These are phyloP conservation scores for Posidonia oceanica DNA, from an alignment of 116 monocot genomes.

Conservation along the genomic window DNA sequence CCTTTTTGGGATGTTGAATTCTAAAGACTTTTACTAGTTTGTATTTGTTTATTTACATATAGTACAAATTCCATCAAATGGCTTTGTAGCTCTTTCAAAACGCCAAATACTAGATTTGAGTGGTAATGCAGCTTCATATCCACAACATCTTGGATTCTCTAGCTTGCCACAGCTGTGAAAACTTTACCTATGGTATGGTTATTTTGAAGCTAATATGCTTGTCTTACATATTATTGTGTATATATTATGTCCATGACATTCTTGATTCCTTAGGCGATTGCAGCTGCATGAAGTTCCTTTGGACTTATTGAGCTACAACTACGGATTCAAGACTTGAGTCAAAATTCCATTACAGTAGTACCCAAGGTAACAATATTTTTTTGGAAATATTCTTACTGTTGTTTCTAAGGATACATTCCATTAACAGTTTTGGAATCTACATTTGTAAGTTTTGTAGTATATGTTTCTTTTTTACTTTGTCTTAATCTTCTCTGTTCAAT, in stretches of 20 bases:
- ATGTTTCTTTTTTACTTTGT: too few relatives aligned
- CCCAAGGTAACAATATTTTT: constrained; percentile 38
- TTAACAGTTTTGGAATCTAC: too few relatives aligned
- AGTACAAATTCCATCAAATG: constrained; percentile 28
- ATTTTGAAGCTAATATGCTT: background rate
- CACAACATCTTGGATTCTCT: constrained; percentile 43
- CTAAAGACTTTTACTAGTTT: background rate
- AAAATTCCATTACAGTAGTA: too few relatives aligned
- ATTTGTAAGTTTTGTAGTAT: too few relatives aligned
- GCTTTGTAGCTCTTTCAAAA: constrained; percentile 39
- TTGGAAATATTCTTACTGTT: background rate
- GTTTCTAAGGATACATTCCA: background rate
- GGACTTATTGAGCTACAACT: too few relatives aligned
- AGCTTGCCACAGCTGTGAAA: constrained; percentile 50
- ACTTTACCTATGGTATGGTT: constrained; percentile 69
- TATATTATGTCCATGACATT: too few relatives aligned
- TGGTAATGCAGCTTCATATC: constrained; percentile 47
- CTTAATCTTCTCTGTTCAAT: too few relatives aligned
- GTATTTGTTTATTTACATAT: background rate
- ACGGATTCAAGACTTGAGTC: too few relatives aligned
- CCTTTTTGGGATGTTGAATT: background rate
- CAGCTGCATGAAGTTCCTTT: too few relatives aligned
- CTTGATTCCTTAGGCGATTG: too few relatives aligned
- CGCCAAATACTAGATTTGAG: constrained; percentile 85
- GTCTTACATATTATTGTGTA: too few relatives aligned